Evolutionary conservation across 805 yeast genomes (phyloP), one percentile per base, ranked within the genome.

Genomic region (Yarrowia sp.): DNA sequence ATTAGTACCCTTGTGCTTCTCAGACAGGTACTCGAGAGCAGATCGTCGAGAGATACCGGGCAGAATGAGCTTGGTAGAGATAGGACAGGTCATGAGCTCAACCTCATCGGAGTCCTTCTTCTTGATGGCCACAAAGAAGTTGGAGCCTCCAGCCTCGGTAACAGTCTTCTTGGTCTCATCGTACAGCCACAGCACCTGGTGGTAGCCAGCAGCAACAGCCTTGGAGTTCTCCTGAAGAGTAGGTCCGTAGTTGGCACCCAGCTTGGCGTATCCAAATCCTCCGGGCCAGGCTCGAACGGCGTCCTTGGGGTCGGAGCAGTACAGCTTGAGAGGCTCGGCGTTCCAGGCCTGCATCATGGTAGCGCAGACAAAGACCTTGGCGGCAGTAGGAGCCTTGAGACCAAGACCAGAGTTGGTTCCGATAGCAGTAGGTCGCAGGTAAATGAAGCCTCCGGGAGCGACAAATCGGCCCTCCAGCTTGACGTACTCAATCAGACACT

Each of bases 251-350:
- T 93, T 93, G 68, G 97, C 98, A 78, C 99, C 99, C 72, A 93
- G 85, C 79, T 93, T 93, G 78, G 86, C 88, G 84, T 93, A 88
- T 78, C 99, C 99, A 72, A 86, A 92, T 77, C 98, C 99, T 73
- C 97, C 97, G 75, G 98, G 98, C 98, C 98, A 93, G 32, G 99
- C 98, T 81, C 99, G 89, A 35, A 92, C 92, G 61, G 97, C 96
- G 47, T 98, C 97, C 79, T 92, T 92, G 85, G 93, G 93, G 31
- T 98, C 98, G n/a, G 97, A 89, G 73, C 88, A 83, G 79, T 89
- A 91, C 83, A 93, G 93, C 36, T 98, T 98, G 61, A 98, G 98
- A 38, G 93, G 98, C 36, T 98, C 98, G 18, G 97, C 90, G 43
- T 43, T 43, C 64, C 64, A 58, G n/a, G 64, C 50, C 42, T 32